These are phyloP conservation scores for Cornus suecica DNA, from an alignment of 148 eudicot genomes.

Conservation along the genomic window DNA sequence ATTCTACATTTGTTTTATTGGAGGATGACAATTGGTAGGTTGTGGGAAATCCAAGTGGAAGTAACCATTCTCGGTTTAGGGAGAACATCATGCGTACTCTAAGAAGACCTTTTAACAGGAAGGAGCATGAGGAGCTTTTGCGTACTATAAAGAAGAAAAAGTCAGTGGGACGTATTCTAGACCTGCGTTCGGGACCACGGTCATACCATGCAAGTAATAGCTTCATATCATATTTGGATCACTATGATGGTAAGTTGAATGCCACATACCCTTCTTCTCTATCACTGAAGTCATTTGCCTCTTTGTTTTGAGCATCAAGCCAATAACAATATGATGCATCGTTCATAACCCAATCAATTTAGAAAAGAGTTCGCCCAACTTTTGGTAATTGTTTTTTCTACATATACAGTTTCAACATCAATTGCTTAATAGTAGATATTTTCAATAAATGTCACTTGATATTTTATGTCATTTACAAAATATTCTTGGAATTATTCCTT, in stretches of 20 bases:
- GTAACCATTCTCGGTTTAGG: conserved; percentile 17
- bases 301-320: too few relatives aligned
- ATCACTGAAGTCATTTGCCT: too few relatives aligned
- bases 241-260: conserved; percentile 33
- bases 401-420: too few relatives aligned
- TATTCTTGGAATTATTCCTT: too few relatives aligned
- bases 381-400: too few relatives aligned
- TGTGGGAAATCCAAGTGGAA: conserved; percentile 1
- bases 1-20: background rate
- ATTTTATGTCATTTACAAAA: too few relatives aligned
- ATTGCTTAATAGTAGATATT: too few relatives aligned
- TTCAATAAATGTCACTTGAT: too few relatives aligned
- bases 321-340: too few relatives aligned
- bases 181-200: conserved; percentile 27
- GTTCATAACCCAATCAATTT: background rate
- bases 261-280: background rate
- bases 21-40: conserved; percentile 11
- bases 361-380: background rate
- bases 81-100: conserved; percentile 20
- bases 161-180: conserved; percentile 18
- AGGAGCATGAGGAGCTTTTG: conserved; percentile 34
- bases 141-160: conserved; percentile 7
- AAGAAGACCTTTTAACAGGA: conserved; percentile 17
- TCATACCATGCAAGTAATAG: background rate
- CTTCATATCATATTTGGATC: conserved; percentile 35